Base-by-base conservation (phyloP, 1,284 basidiomycete genomes). In the Caloboletus firmus region DNA sequence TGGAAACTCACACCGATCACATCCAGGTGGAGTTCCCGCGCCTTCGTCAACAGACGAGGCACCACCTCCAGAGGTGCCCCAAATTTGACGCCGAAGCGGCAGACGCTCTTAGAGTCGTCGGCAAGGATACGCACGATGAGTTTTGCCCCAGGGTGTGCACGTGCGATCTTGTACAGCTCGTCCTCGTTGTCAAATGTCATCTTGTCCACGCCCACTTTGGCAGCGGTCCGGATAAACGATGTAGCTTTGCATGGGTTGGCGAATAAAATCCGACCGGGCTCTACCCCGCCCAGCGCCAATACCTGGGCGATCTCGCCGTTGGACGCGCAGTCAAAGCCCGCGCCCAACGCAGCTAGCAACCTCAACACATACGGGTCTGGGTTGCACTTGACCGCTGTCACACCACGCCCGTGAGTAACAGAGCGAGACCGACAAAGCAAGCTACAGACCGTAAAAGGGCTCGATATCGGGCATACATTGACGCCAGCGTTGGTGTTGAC, bases 171-270 rank as follows among this genome's bases (percentile, higher is more conserved):
- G 83, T 92, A 81, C n/a, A 99, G 79, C 72, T 99, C 97, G 74
- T 99, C 97, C 48, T 83, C 83, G 74, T 99, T 99, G 77, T 99
- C 97, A 68, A 99, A 99, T 0, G 96, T 98, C 92, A 98, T 98
- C 75, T 85, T 86, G 65, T 92, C 83, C 45, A 99, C 94, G 24
- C 89, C 88, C 28, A 80, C 74, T 60, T 81, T 83, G 35, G 85
- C 85, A 13, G 97, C 92, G 62, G 86, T 85, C 54, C 94, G 91
- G 61, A 99, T 84, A 74, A 97, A 98, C 9, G 93, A 96, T 9
- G 85, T 81, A 1, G 96, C 93, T 77, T 99, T 99, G 87, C 96
- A 99, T 0, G 97, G 97, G 76, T 99, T 99, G 62, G 97, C 97
- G 69, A 95, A 99, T 68, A 99, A 94, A 78, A 99, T 92, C 55